Percentiles rank a stretch among this genome's conserved stretches.
phyloP scores from a whole-genome alignment of 2,329 filamentous ascomycete genomes.

The Calonectria pteridis region DNA sequence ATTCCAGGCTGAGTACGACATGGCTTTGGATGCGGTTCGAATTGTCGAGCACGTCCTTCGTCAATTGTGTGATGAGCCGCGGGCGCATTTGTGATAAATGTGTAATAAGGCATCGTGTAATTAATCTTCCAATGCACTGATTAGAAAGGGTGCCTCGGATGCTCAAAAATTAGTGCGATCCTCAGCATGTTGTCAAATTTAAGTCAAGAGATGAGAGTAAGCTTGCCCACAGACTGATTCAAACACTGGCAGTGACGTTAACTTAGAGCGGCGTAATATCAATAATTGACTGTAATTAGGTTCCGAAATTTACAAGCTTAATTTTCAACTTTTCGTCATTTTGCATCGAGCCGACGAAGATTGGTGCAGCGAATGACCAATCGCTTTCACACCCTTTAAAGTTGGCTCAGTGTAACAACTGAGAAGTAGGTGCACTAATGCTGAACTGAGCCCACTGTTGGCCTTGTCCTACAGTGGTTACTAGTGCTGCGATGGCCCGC shows the following conservation, averaged over 20 bases:
- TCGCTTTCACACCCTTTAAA: neutral
- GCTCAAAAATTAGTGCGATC: neutral
- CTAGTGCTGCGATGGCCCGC: neutral
- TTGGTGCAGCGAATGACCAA: too few relatives aligned
- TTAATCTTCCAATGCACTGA: too few relatives aligned
- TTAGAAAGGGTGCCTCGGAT: neutral
- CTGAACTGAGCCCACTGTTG: neutral
- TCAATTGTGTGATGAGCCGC: constrained; percentile 8
- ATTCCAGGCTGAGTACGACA: constrained; percentile 58
- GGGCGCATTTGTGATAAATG: neutral
- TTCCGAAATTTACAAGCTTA: too few relatives aligned
- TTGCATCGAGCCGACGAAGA: too few relatives aligned
- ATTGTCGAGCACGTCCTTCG: constrained; percentile 8
- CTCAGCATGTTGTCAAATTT: too few relatives aligned
- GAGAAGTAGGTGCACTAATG: neutral
- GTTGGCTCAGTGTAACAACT: neutral
- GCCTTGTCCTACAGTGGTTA: neutral
- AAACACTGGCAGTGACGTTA: too few relatives aligned
- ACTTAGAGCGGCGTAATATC: too few relatives aligned
- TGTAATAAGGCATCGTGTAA: too few relatives aligned
- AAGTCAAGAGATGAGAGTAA: too few relatives aligned
- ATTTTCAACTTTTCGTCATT: too few relatives aligned
- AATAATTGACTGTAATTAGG: too few relatives aligned
- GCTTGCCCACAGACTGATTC: too few relatives aligned
- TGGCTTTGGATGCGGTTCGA: constrained; percentile 52